Evolutionary conservation across 352 stramenopile genomes (phyloP).

Genomic region (Phytophthora megakarya): DNA sequence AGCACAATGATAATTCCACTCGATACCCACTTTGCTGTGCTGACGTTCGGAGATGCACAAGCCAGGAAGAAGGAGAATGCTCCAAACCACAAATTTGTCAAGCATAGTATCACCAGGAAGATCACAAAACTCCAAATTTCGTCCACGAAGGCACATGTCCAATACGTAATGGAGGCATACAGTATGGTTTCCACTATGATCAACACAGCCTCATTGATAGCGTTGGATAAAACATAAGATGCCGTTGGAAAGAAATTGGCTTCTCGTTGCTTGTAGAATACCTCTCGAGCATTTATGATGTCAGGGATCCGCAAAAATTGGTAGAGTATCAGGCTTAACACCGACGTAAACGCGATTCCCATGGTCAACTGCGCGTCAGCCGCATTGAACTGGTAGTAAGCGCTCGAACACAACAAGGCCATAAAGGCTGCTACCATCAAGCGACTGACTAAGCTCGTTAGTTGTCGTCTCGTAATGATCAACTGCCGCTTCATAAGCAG

Average conservation of each 20-base stretch:
- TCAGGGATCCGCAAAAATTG: constrained; percentile 70
- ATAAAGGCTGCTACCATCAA: constrained; percentile 43
- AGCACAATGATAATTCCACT: constrained; percentile 42
- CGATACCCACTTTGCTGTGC: constrained; percentile 43
- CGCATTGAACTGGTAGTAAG: constrained; percentile 49
- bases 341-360: constrained; percentile 70
- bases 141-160: too few relatives aligned
- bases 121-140: constrained; percentile 38
- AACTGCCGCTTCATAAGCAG: constrained; percentile 51
- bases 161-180: too few relatives aligned
- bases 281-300: constrained; percentile 57
- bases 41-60: constrained; percentile 24
- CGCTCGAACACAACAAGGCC: constrained; percentile 35
- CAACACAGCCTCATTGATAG: constrained; percentile 1
- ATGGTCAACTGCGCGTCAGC: constrained; percentile 44
- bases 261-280: constrained; percentile 78
- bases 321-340: constrained; percentile 74
- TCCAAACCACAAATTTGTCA: constrained; percentile 43
- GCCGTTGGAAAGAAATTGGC: too few relatives aligned
- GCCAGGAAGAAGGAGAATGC: constrained; percentile 52
- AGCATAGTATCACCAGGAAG: constrained; percentile 40
- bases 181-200: too few relatives aligned
- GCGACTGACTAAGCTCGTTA: constrained; percentile 35
- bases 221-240: too few relatives aligned
- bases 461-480: constrained; percentile 51